phyloP scores from a whole-genome alignment of 768 basidiomycete species.

The Tephrocybe rancida region DNA sequence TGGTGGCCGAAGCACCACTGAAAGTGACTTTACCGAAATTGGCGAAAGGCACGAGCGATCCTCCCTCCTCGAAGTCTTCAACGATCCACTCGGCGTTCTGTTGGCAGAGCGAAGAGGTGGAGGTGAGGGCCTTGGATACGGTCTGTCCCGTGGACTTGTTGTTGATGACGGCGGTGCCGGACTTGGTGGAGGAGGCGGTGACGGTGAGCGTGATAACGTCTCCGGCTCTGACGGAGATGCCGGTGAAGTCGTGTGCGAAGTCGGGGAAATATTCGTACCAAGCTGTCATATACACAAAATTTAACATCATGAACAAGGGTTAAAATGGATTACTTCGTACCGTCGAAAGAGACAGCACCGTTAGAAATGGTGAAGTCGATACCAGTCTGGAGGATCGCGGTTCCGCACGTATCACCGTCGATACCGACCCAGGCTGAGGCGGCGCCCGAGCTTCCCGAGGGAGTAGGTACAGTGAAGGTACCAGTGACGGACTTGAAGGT shows the following conservation, averaged over 20 bases:
- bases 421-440: slow-evolving; percentile 40
- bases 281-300: slow-evolving; percentile 10
- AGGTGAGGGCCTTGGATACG: slow-evolving; percentile 30
- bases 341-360: slow-evolving; percentile 1
- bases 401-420: slow-evolving; percentile 36
- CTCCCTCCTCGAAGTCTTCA: slow-evolving; percentile 31
- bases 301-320: neutral
- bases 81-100: slow-evolving; percentile 41
- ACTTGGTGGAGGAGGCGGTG: slow-evolving; percentile 23
- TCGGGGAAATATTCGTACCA: slow-evolving; percentile 36
- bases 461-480: slow-evolving; percentile 34
- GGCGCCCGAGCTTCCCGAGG: slow-evolving; percentile 26
- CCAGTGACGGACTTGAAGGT: slow-evolving; percentile 36
- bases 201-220: slow-evolving; percentile 30
- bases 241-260: slow-evolving; percentile 31
- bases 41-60: slow-evolving; percentile 35
- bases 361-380: slow-evolving; percentile 4
- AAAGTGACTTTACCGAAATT: slow-evolving; percentile 40
- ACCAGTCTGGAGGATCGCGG: slow-evolving; percentile 34
- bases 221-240: slow-evolving; percentile 27
- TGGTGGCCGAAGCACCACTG: slow-evolving; percentile 30
- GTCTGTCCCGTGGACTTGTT: slow-evolving; percentile 12
- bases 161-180: slow-evolving; percentile 33
- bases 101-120: slow-evolving; percentile 29
- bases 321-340: neutral